phyloP scores from a whole-genome alignment of 129 eudicot species.

The Lactuca saligna region DNA sequence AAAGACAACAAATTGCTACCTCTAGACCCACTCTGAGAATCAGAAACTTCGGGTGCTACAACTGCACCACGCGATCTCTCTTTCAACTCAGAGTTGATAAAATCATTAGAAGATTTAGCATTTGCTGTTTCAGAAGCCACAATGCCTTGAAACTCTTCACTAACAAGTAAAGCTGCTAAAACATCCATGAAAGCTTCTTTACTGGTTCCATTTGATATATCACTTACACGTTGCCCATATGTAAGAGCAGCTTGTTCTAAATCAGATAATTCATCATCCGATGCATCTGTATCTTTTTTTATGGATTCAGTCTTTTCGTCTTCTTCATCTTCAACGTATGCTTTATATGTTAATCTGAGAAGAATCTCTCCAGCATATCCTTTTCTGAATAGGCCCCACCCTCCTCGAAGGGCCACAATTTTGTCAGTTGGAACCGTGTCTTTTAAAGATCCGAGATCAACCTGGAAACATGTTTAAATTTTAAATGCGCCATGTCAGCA shows the following conservation, averaged over 20 bases:
- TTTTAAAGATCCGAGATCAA: constrained; percentile 81
- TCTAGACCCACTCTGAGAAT: constrained; percentile 40
- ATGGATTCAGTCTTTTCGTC: constrained; percentile 53
- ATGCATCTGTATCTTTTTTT: constrained; percentile 34
- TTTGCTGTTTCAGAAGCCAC: constrained; percentile 78
- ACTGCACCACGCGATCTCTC: constrained; percentile 29
- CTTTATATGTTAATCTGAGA: constrained; percentile 87
- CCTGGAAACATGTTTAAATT: constrained; percentile 39
- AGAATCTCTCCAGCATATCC: constrained; percentile 75
- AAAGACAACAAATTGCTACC: constrained; percentile 28
- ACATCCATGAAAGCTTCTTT: constrained; percentile 91
- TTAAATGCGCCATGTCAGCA: neutral
- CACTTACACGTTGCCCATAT: constrained; percentile 40
- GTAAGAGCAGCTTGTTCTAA: constrained; percentile 52
- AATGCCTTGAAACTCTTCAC: constrained; percentile 96
- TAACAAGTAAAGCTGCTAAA: constrained; percentile 80
- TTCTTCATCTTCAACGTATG: constrained; percentile 97
- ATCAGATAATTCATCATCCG: constrained; percentile 70
- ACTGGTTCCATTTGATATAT: constrained; percentile 35
- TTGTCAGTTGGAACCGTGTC: constrained; percentile 95
- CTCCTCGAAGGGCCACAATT: constrained; percentile 72
- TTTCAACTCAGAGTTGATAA: constrained; percentile 25
- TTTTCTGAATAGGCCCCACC: constrained; percentile 73
- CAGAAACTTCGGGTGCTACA: constrained; percentile 30
- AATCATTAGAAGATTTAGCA: constrained; percentile 43